phyloP scores from a whole-genome alignment of 2,329 filamentous ascomycete genomes.

The Alternaria arborescens region DNA sequence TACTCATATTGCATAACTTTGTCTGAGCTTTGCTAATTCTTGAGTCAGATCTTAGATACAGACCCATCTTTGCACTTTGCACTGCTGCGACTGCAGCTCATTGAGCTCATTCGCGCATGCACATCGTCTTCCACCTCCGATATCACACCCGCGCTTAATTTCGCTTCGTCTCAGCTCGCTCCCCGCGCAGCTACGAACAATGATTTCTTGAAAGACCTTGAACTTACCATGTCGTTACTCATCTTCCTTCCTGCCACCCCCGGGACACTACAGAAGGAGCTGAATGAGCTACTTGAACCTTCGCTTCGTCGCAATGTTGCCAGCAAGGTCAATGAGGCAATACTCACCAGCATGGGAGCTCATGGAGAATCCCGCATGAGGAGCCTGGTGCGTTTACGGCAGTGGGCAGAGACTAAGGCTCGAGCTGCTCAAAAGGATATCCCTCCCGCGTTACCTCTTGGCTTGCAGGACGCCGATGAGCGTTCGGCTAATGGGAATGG shows the following conservation, averaged over 20 bases:
- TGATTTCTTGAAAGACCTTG: slow-evolving; percentile 84
- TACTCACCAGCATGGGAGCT: slow-evolving; percentile 76
- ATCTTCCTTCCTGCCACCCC: slow-evolving; percentile 73
- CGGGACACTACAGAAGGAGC: slow-evolving; percentile 77
- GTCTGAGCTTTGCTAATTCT: slow-evolving; percentile 34
- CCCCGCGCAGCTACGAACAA: slow-evolving; percentile 84
- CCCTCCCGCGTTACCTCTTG: slow-evolving; percentile 53
- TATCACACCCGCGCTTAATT: slow-evolving; percentile 81
- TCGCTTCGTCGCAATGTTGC: slow-evolving; percentile 84
- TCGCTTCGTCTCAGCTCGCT: slow-evolving; percentile 86
- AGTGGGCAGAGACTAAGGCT: slow-evolving; percentile 80
- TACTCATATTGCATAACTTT: slow-evolving; percentile 15
- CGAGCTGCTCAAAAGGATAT: slow-evolving; percentile 54
- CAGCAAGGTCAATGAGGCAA: slow-evolving; percentile 85
- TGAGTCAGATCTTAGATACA: slow-evolving; percentile 79
- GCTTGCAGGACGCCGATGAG: slow-evolving; percentile 50
- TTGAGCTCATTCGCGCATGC: slow-evolving; percentile 87
- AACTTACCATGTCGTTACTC: slow-evolving; percentile 90
- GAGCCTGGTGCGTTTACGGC: slow-evolving; percentile 79
- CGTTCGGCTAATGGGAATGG: slow-evolving; percentile 37
- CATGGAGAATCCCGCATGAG: slow-evolving; percentile 83
- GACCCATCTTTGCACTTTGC: slow-evolving; percentile 88
- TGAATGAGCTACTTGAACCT: slow-evolving; percentile 80
- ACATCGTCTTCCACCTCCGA: slow-evolving; percentile 72
- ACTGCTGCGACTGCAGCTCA: slow-evolving; percentile 86